phyloP scores from a whole-genome alignment of 306 rosid genomes.

The Prunus campanulata region DNA sequence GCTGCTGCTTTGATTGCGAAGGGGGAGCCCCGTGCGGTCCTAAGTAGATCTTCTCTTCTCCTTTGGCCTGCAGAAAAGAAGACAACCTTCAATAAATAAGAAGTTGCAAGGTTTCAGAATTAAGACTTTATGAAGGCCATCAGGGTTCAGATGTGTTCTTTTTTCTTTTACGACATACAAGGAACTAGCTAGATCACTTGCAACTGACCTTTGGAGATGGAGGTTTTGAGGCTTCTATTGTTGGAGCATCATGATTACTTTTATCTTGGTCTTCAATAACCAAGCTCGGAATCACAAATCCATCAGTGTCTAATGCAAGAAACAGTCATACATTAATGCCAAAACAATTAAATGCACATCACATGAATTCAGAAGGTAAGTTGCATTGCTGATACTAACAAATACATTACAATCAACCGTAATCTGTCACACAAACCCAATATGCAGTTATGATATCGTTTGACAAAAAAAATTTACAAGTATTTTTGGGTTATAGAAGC shows the following conservation, averaged over 20 bases:
- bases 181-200: neutral
- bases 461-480: too few species aligned
- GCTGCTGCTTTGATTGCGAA: slow-evolving; percentile 75
- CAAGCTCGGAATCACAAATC: slow-evolving; percentile 96
- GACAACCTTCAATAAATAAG: neutral
- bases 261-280: slow-evolving; percentile 56
- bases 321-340: neutral
- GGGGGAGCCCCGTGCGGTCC: slow-evolving; percentile 98
- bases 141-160: neutral
- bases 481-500: too few species aligned
- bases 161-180: neutral
- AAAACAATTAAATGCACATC: neutral
- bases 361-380: neutral
- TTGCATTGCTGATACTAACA: neutral
- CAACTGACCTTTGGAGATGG: slow-evolving; percentile 56
- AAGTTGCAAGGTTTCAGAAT: neutral
- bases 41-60: slow-evolving; percentile 76
- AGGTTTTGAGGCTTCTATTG: slow-evolving; percentile 58
- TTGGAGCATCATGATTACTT: slow-evolving; percentile 36
- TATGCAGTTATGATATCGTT: neutral
- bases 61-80: slow-evolving; percentile 43
- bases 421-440: neutral
- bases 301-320: slow-evolving; percentile 72
- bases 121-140: neutral
- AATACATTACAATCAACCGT: neutral